Evolutionary conservation across 176 grass and related monocot species (phyloP), one percentile per base, ranked within the genome.

Genomic region (Ensete glaucum): DNA sequence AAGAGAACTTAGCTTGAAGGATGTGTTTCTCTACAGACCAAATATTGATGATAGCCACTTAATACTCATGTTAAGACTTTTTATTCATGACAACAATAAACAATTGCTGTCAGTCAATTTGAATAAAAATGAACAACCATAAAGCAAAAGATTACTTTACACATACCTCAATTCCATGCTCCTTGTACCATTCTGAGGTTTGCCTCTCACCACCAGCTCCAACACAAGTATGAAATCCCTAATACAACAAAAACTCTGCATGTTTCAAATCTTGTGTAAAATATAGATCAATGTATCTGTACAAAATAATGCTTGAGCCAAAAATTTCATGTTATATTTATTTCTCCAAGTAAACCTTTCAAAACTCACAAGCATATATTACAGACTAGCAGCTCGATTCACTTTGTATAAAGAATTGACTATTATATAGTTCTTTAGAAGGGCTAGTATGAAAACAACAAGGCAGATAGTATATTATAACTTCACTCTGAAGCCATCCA

Each of bases 181-280:
- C 88, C 67, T 86, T 83, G 71, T 97, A 97, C 93, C 93, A 97
- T 72, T 93, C 93, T 7, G 83, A 62, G 63, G 77, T 88, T 64
- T 97, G 93, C 43, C 87, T 84, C 58, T 93, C 87, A 50, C 87
- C 90, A 74, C 93, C 90, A 80, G 87, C 86, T 73, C 93, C 93
- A 83, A 97, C 87, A 63, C 90, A 97, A 54, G 93, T 93, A 83
- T 92, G 90, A 73, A 97, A 97, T 68, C 93, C 93, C 90, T 93
- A 72, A 63, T 21, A 78, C 26, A 65, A 11, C 13, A 65, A 11
- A 12, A 65, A 25, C 9, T n/a, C 8, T 65, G 62, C 20, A 43
- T 43, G 34, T 64, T 24, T 10, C 24, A 25, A 65, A 26, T 11
- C 19, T 27, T 24, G 22, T 10, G 26, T 13, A 25, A 65, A 13